phyloP scores from a whole-genome alignment of 192 early-diverging fungal species.

The Backusella westeae region DNA sequence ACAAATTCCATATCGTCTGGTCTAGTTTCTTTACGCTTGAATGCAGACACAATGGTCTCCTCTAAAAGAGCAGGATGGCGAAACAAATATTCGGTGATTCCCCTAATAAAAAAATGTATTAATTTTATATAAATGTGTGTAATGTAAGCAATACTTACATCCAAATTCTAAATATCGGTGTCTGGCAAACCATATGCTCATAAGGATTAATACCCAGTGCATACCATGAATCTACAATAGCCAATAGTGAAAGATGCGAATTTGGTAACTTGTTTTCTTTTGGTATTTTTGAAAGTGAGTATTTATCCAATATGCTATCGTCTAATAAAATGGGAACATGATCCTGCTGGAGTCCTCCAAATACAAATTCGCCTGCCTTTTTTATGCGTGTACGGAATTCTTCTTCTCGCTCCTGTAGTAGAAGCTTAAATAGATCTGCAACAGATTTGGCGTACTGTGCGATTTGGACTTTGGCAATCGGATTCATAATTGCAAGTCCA shows the following conservation, averaged over 20 bases:
- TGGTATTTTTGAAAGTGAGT: slow-evolving; percentile 79
- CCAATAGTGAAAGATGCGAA: slow-evolving; percentile 90
- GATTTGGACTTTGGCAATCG: slow-evolving; percentile 82
- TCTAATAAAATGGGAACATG: slow-evolving; percentile 71
- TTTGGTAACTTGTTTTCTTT: slow-evolving; percentile 69
- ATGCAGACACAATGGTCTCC: slow-evolving; percentile 80
- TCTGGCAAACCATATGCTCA: slow-evolving; percentile 92
- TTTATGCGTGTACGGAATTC: slow-evolving; percentile 77
- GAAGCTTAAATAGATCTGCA: slow-evolving; percentile 87
- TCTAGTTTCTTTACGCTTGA: slow-evolving; percentile 69
- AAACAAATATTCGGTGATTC: slow-evolving; percentile 93
- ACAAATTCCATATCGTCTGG: slow-evolving; percentile 88
- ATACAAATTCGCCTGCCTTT: slow-evolving; percentile 81
- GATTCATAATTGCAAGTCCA: slow-evolving; percentile 93
- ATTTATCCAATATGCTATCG: slow-evolving; percentile 80
- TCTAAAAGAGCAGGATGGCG: slow-evolving; percentile 78
- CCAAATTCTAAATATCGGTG: slow-evolving; percentile 91
- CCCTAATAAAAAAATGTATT: slow-evolving; percentile 43
- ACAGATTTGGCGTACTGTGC: slow-evolving; percentile 87
- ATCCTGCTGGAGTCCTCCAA: slow-evolving; percentile 62
- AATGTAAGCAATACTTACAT: slow-evolving; percentile 43
- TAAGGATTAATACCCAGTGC: slow-evolving; percentile 83
- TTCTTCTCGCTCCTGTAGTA: slow-evolving; percentile 80
- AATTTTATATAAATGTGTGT: not conserved
- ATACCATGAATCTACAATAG: slow-evolving; percentile 95